Base-by-base conservation (phyloP, 129 eudicot species). In the Tagetes patula region DNA sequence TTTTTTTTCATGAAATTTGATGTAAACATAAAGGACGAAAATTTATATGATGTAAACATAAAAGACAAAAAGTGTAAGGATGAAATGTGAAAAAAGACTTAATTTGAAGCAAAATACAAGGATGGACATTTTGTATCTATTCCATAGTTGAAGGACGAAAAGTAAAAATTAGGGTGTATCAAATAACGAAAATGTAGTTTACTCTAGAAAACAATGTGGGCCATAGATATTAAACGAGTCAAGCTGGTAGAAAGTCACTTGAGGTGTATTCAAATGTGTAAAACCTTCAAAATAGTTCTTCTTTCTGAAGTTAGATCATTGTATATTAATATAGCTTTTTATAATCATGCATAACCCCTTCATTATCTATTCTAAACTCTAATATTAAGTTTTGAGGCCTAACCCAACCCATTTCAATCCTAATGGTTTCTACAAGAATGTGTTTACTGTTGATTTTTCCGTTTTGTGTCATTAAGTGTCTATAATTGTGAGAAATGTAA, bases 401-500 rank as follows among this genome's bases (percentile, higher is more conserved):
- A 33, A 59, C 63, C 38, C 63, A 32, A 2, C 40, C 40, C 65
- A 58, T 32, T 33, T 33, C 3, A 20, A 3, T 8, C 65, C 40
- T 34, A 4, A 12, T 65, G 30, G 43, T 49, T 49, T 38, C 47
- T 13, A 33, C 42, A 45, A 31, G 46, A 62, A n/a, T 34, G 5
- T 42, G 41, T 45, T 39, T 62, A 65, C 47, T 52, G 73, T 45
- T 67, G 62, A 11, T 53, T 1, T 34, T 46, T 8, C 13, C 31
- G 7, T 13, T 50, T 53, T 70, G 40, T 64, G 45, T 70, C 79
- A 46, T 31, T 82, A 67, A 70, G 59, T 79, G 75, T 72, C 34
- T 70, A 56, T 46, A 78, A 65, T 20, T 75, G 63, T 75, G 56
- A 72, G 53, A 74, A 45, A 33, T 54, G 40, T 72, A 60, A 60